Evolutionary conservation across 805 yeast genomes (phyloP), one percentile per base, ranked within the genome.

Genomic region (Candida manassasensis): DNA sequence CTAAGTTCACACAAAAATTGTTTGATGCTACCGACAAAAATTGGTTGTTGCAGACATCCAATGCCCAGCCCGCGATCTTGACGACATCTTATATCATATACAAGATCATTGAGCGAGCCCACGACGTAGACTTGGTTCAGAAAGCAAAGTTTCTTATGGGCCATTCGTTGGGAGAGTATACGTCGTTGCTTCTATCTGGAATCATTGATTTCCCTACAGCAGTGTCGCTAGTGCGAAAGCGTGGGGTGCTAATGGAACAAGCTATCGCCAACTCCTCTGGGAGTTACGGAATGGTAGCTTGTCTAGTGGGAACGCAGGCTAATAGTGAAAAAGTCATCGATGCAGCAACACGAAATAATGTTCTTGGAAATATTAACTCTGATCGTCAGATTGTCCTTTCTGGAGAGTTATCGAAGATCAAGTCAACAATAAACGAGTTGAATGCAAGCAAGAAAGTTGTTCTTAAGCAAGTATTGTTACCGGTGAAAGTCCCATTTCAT

Each of bases 11-110:
- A 11, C 28, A 38, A 3, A 37, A 49, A 12, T 35, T 57, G 21
- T 39, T 42, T 27, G 27, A 24, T n/a, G 31, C 42, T 21, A 45
- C 43, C 35, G 33, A 39, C 38, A 19, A 39, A 29, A 29, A 13
- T 39, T 59, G 63, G 60, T 30, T 57, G 14, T 19, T 35, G 8
- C 44, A 53, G 18, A 73, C 78, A 0, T 54, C 66, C 27, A 59
- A 69, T 45, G 78, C 79, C 15, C 81, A 75, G 57, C 80, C 80
- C 3, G 69, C 78, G 16, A 67, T 75, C 8, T 52, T 75, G 19
- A 57, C 70, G 2, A 52, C 74, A 3, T 61, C 74, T 16, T 56
- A 48, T 33, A 50, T 64, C 3, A 50, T 60, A 7, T 46, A 44
- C 39, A 44, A 52, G 15, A 31, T 56, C 9, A 4, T 58, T 13